Conservation (phyloP, 164 flowering plant genomes). For the Umbilicus rupestris region DNA sequence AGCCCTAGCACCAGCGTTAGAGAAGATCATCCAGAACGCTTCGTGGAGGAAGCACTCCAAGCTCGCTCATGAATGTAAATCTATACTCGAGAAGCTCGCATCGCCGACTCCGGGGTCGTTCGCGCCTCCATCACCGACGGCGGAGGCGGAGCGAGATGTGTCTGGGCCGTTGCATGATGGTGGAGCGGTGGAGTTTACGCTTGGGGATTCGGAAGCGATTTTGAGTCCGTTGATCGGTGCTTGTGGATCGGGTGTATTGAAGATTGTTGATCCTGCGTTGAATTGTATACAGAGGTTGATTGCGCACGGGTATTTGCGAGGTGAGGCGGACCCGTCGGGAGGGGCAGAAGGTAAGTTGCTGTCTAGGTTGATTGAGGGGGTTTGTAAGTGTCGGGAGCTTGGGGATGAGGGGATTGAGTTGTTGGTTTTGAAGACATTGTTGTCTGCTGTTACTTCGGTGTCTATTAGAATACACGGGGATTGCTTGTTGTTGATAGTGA, state of each 20-base stretch:
- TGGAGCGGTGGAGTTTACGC: slow-evolving; percentile 44
- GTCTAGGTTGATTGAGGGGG: slow-evolving; percentile 53
- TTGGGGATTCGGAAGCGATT: slow-evolving; percentile 62
- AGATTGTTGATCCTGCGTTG: slow-evolving; percentile 81
- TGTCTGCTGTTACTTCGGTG: slow-evolving; percentile 86
- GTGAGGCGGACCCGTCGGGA: slow-evolving; percentile 73
- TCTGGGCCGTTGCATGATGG: slow-evolving; percentile 60
- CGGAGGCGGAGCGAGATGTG: slow-evolving; percentile 20
- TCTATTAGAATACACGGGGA: slow-evolving; percentile 85
- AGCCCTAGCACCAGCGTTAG: slow-evolving; percentile 70
- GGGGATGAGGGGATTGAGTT: slow-evolving; percentile 75
- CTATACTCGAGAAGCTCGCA: slow-evolving; percentile 46
- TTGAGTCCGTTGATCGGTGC: slow-evolving; percentile 73
- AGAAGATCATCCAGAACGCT: slow-evolving; percentile 79
- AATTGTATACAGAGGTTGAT: slow-evolving; percentile 80
- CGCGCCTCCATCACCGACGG: slow-evolving; percentile 15
- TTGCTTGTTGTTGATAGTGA: slow-evolving; percentile 73
- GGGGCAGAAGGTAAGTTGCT: slow-evolving; percentile 53
- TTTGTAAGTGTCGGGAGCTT: slow-evolving; percentile 74
- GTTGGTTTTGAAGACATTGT: slow-evolving; percentile 59
- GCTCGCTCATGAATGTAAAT: slow-evolving; percentile 76
- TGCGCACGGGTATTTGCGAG: slow-evolving; percentile 66
- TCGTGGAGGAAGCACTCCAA: slow-evolving; percentile 95
- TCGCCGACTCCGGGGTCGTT: slow-evolving; percentile 16
- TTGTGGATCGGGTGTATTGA: slow-evolving; percentile 44